Evolutionary conservation across 208 protist genomes (phyloP).

Genomic region (Leishmania turanica): DNA sequence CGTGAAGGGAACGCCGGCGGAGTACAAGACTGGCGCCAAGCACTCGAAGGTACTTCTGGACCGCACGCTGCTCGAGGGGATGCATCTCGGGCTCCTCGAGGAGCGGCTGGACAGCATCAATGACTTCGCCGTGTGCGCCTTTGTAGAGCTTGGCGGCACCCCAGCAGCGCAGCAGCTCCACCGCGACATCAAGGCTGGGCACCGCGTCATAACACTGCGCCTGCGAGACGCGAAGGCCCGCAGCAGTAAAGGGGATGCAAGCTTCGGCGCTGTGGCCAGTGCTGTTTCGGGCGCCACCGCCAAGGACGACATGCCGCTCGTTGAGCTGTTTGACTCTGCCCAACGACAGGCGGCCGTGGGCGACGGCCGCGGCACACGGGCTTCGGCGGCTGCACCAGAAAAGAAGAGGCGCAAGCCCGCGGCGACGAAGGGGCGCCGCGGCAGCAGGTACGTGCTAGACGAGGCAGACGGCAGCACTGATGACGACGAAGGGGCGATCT

Average conservation of each 20-base stretch:
- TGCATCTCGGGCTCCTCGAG: constrained; percentile 64
- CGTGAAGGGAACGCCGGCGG: constrained; percentile 70
- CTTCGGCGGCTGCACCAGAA: neutral
- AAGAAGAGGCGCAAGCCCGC: constrained; percentile 4
- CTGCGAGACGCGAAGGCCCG: constrained; percentile 45
- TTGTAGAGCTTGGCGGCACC: constrained; percentile 58
- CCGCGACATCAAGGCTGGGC: constrained; percentile 38
- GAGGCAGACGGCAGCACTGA: constrained; percentile 23
- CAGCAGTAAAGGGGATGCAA: neutral
- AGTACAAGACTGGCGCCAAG: constrained; percentile 78
- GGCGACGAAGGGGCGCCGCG: neutral
- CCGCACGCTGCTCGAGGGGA: constrained; percentile 69
- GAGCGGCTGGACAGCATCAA: constrained; percentile 78
- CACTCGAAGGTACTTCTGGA: constrained; percentile 59
- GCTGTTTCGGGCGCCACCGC: neutral
- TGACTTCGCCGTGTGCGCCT: constrained; percentile 72
- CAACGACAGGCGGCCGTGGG: neutral
- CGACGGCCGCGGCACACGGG: neutral
- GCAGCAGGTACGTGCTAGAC: constrained; percentile 39
- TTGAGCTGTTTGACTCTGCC: constrained; percentile 5
- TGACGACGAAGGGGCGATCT: constrained; percentile 7
- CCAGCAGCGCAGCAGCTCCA: constrained; percentile 41
- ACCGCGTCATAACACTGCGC: constrained; percentile 34
- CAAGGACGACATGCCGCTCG: constrained; percentile 15
- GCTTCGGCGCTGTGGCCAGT: neutral